Conservation (phyloP, 257 asterid genomes). For the Prunella vulgaris region DNA sequence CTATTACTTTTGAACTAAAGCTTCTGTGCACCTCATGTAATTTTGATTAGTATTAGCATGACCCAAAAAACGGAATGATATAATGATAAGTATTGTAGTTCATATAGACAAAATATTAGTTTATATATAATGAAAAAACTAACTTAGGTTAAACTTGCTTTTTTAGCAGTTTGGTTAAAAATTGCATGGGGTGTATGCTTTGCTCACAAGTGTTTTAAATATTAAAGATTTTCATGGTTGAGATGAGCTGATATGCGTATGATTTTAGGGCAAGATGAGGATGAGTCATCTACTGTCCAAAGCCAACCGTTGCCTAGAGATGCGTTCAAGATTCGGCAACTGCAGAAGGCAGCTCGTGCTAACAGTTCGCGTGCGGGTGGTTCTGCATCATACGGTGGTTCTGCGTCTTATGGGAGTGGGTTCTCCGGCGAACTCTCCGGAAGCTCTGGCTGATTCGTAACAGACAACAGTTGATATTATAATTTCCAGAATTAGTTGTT, state of each 20-base stretch:
- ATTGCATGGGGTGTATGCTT: too few species aligned
- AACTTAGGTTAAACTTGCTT: not conserved
- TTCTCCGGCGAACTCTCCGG: slow-evolving; percentile 88
- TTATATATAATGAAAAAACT: too few species aligned
- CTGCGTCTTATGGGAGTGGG: slow-evolving; percentile 91
- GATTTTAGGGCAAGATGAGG: slow-evolving; percentile 69
- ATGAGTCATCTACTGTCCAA: slow-evolving; percentile 57
- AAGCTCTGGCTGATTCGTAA: slow-evolving; percentile 49
- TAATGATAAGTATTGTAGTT: not conserved
- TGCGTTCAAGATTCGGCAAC: slow-evolving; percentile 77
- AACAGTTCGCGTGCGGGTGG: slow-evolving; percentile 34
- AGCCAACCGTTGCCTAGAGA: slow-evolving; percentile 87
- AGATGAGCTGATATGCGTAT: not conserved
- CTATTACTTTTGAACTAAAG: not conserved
- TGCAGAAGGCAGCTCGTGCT: slow-evolving; percentile 70
- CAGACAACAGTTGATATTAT: too few species aligned
- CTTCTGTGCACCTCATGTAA: not conserved
- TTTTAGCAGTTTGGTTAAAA: too few species aligned
- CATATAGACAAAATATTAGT: not conserved
- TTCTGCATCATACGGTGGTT: slow-evolving; percentile 37
- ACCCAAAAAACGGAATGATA: not conserved
- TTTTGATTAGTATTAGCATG: not conserved
- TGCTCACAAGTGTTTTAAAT: not conserved
- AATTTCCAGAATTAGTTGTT: not conserved
- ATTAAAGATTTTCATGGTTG: not conserved